phyloP scores from a whole-genome alignment of 2,329 filamentous ascomycete species.

The Arthroderma sp. region DNA sequence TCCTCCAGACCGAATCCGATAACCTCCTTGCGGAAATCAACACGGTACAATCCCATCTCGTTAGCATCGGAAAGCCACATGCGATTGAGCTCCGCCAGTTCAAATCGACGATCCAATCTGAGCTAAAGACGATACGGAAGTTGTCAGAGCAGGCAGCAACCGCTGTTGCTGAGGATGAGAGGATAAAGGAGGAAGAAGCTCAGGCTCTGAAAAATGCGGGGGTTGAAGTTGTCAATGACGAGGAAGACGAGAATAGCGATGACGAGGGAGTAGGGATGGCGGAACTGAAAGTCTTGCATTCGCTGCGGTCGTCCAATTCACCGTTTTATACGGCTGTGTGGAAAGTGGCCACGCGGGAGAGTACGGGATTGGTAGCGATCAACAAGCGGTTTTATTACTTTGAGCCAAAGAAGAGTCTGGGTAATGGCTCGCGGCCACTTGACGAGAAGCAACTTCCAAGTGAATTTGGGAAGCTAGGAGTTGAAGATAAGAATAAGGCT shows the following conservation, averaged over 20 bases:
- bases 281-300: slow-evolving; percentile 35
- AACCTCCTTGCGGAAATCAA: slow-evolving; percentile 34
- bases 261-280: slow-evolving; percentile 8
- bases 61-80: slow-evolving; percentile 31
- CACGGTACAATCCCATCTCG: slow-evolving; percentile 30
- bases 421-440: not conserved
- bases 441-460: not conserved
- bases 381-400: slow-evolving; percentile 43
- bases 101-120: slow-evolving; percentile 34
- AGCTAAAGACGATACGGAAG: slow-evolving; percentile 36
- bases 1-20: slow-evolving; percentile 26
- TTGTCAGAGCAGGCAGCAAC: slow-evolving; percentile 19
- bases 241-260: slow-evolving; percentile 14
- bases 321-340: slow-evolving; percentile 53
- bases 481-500: slow-evolving; percentile 6
- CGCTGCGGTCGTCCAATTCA: slow-evolving; percentile 52
- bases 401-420: slow-evolving; percentile 1
- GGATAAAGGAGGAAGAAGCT: slow-evolving; percentile 5
- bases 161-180: slow-evolving; percentile 9
- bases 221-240: slow-evolving; percentile 8
- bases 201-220: slow-evolving; percentile 4
- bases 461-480: slow-evolving; percentile 1
- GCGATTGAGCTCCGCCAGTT: slow-evolving; percentile 39
- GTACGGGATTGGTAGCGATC: slow-evolving; percentile 43
- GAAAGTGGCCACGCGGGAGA: slow-evolving; percentile 44